A percentile compares a stretch with the other conserved stretches of the same genome.
phyloP scores from a whole-genome alignment of 768 basidiomycete genomes.

The Hygrophoropsis aurantiaca region DNA sequence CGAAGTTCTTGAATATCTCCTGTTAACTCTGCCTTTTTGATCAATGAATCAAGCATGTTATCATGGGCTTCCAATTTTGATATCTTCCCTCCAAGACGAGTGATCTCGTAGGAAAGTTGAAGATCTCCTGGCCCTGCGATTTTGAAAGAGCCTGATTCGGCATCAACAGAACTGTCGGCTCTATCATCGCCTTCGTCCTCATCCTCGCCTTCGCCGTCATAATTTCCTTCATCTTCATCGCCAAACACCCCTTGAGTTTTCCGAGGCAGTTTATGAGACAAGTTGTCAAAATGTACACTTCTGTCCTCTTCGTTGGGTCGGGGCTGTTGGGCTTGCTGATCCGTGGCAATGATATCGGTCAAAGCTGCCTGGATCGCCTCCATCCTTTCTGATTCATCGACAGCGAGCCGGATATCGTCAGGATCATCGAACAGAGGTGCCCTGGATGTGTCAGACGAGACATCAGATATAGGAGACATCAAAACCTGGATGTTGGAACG shows the following conservation, averaged over 20 bases:
- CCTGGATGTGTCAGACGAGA: conserved; percentile 52
- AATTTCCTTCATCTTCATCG: conserved; percentile 37
- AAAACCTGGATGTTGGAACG: conserved; percentile 72
- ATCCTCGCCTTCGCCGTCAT: conserved; percentile 38
- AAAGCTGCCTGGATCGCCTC: conserved; percentile 96
- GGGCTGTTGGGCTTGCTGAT: conserved; percentile 47
- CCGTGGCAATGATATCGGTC: conserved; percentile 91
- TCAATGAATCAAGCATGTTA: conserved; percentile 78
- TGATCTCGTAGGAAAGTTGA: conserved; percentile 84
- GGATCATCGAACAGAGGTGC: conserved; percentile 83
- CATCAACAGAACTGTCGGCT: conserved; percentile 18
- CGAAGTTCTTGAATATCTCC: conserved; percentile 86
- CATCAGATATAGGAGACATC: conserved; percentile 67
- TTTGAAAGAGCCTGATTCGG: conserved; percentile 56
- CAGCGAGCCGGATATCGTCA: conserved; percentile 52
- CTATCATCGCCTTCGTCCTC: conserved; percentile 45
- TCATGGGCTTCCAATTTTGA: conserved; percentile 78
- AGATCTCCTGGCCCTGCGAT: conserved; percentile 88
- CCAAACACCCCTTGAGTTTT: conserved; percentile 32
- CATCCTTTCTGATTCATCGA: conserved; percentile 80
- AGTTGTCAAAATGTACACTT: conserved; percentile 5
- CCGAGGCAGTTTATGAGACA: conserved; percentile 5
- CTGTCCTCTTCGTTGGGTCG: conserved; percentile 8
- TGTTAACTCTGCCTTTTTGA: conserved; percentile 93
- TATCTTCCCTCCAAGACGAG: conserved; percentile 74